Evolutionary conservation across 2,329 filamentous ascomycete species (phyloP).

Genomic region (Corynespora cassiicola): DNA sequence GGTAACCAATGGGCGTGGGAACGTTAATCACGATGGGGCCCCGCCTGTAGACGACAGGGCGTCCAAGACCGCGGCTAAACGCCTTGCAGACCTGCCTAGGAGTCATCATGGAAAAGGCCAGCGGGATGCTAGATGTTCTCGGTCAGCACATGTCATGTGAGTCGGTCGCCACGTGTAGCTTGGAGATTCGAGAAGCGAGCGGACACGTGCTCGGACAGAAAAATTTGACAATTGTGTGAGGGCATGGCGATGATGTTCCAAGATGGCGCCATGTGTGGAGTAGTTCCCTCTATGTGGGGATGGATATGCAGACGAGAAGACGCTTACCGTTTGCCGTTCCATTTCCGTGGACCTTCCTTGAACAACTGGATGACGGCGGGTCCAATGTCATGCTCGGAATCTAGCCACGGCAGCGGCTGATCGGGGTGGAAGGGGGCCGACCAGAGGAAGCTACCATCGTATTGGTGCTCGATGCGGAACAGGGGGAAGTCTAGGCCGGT

Average conservation of each 20-base stretch:
- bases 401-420: constrained; percentile 89
- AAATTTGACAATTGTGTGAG: too few relatives aligned
- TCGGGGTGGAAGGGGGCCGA: constrained; percentile 92
- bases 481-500: constrained; percentile 90
- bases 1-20: constrained; percentile 85
- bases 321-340: constrained; percentile 74
- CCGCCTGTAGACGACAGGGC: constrained; percentile 78
- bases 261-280: constrained; percentile 19
- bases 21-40: constrained; percentile 85
- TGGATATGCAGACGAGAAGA: constrained; percentile 20
- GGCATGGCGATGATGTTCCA: too few relatives aligned
- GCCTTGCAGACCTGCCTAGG: constrained; percentile 81
- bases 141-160: too few relatives aligned
- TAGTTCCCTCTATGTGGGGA: constrained; percentile 19
- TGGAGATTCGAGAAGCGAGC: too few relatives aligned
- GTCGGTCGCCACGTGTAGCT: too few relatives aligned
- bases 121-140: constrained; percentile 79
- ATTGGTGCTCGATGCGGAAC: constrained; percentile 90
- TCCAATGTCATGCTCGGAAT: constrained; percentile 94
- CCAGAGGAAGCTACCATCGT: constrained; percentile 89
- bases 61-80: constrained; percentile 79
- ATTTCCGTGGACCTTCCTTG: constrained; percentile 88
- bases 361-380: constrained; percentile 92
- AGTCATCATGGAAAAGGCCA: constrained; percentile 89
- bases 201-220: too few relatives aligned